Evolutionary conservation across 164 flowering plant genomes (phyloP), one percentile per base, ranked within the genome.

Genomic region (Chimonanthus salicifolius): DNA sequence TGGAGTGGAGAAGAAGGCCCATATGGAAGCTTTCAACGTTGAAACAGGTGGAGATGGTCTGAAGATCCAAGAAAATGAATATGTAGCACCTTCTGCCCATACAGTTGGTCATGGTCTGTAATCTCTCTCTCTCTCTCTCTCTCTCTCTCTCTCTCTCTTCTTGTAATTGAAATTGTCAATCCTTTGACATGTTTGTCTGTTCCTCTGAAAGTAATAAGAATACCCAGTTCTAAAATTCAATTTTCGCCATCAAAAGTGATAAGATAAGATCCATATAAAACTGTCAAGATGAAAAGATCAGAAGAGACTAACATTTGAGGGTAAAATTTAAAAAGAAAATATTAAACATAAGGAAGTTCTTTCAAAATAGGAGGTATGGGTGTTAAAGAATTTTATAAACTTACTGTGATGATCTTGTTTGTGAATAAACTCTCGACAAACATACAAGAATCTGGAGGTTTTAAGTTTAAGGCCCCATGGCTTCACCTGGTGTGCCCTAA

Each of bases 81-180:
- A 33, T 71, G 16, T 47, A 54, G 72, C 54, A 45, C 72, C 69
- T 50, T 84, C 86, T 45, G 83, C 87, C 62, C 83, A 84, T 74
- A 80, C 85, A 49, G 70, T 76, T 45, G 82, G 71, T 62, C 80
- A 77, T 68, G 87, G 87, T 84, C 20, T 68, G 78, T 70, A 33
- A 33, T 33, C 45, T 13, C 10, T 2, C 4, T 47, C n/a, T 54
- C 50, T n/a, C 15, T 1, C 71, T 58, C 10, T 2, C 4, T 47
- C n/a, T 54, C 50, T n/a, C 15, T 1, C 71, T 58, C 3, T 18
- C 46, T 67, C 45, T 47, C 47, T 45, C 49, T 43, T 51, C 43
- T 15, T 71, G 65, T 8, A 10, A 9, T 58, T 58, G 9, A 11
- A 58, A 58, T 21, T 51, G 18, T 2, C 8, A 21, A 9, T 51